Percentiles rank a stretch among this genome's conserved stretches.
Conservation (phyloP, 2,329 filamentous ascomycete species). For the Geosmithia putterillii region DNA sequence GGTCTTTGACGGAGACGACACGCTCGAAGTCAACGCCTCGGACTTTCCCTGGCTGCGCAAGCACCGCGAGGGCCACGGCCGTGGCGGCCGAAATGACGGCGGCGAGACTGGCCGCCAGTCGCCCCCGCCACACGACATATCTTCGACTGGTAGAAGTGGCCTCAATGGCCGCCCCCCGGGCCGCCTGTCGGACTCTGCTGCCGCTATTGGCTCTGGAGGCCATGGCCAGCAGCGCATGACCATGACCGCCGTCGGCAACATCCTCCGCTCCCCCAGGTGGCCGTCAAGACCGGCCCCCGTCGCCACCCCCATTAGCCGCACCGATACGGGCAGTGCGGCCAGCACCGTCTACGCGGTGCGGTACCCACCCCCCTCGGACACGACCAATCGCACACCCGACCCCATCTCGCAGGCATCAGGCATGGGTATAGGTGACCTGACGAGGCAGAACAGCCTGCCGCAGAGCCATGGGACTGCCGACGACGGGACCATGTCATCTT, state of each 20-base stretch:
- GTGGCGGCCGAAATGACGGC: slow-evolving; percentile 9
- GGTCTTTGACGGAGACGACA: slow-evolving; percentile 88
- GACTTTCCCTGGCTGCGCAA: slow-evolving; percentile 35
- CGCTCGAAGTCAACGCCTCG: slow-evolving; percentile 54
- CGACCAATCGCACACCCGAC: slow-evolving; percentile 33
- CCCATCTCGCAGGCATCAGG: slow-evolving; percentile 10
- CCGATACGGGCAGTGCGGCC: slow-evolving; percentile 50
- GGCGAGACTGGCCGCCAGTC: slow-evolving; percentile 7
- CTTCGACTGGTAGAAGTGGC: slow-evolving; percentile 2
- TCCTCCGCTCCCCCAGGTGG: slow-evolving; percentile 40
- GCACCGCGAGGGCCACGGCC: slow-evolving; percentile 19
- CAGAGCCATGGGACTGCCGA: slow-evolving; percentile 11
- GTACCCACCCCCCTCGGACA: slow-evolving; percentile 45
- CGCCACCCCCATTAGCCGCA: slow-evolving; percentile 45
- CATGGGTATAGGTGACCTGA: slow-evolving; percentile 16
- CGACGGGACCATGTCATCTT: slow-evolving; percentile 9
- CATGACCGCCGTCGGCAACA: slow-evolving; percentile 16
- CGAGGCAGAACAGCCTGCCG: slow-evolving; percentile 20
- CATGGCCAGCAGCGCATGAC: slow-evolving; percentile 7
- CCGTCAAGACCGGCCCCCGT: slow-evolving; percentile 41
- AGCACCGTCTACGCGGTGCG: slow-evolving; percentile 53
- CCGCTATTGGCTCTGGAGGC: background rate
- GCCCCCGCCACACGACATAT: too few relatives aligned
- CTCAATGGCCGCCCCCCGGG: background rate
- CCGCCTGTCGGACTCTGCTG: too few relatives aligned